Base-by-base conservation (phyloP, 352 stramenopile genomes). In the Pythium periplocum region DNA sequence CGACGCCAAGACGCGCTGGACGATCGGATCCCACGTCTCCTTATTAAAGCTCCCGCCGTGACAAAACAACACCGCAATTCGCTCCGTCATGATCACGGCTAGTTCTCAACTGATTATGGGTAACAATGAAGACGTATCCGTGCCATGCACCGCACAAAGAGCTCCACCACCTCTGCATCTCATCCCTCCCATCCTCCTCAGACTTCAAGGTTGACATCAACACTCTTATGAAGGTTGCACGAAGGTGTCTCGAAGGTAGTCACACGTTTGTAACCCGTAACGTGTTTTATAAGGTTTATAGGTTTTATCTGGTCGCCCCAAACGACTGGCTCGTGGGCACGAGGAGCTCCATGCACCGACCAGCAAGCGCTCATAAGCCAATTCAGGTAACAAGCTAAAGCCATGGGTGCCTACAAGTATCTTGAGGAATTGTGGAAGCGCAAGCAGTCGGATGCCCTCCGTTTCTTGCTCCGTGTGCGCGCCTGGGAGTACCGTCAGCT, bases 341-440 rank as follows among this genome's bases (percentile, higher is more conserved):
- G 6, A 30, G 32, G 43, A 47, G 39, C 36, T 44, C n/a, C 6
- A n/a, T 9, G 17, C 17, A 48, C 6, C 1, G 9, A 6, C 8
- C 43, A 30, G 7, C 17, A 31, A 31, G 9, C 43, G 26, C n/a
- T 45, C 51, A 59, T 37, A 57, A 62, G 47, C 54, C 54, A 62
- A 57, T 61, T 66, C 53, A 53, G 54, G 60, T 67, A 54, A 51
- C 60, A 67, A 62, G 53, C 49, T 45, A 60, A 44, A 62, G 56
- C 49, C 59, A 99, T 99, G 97, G 96, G 96, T 88, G 96, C 95
- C 57, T 99, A 99, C 96, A 99, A 99, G 87, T 99, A 99, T 78
- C 87, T 99, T 71, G 96, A 99, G 81, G 97, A 99, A 83, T 71
- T 99, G 41, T 99, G 97, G 97, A 98, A 98, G 86, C 97, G 98